phyloP scores from a whole-genome alignment of 257 asterid species.

The Salvia rosmarinus region DNA sequence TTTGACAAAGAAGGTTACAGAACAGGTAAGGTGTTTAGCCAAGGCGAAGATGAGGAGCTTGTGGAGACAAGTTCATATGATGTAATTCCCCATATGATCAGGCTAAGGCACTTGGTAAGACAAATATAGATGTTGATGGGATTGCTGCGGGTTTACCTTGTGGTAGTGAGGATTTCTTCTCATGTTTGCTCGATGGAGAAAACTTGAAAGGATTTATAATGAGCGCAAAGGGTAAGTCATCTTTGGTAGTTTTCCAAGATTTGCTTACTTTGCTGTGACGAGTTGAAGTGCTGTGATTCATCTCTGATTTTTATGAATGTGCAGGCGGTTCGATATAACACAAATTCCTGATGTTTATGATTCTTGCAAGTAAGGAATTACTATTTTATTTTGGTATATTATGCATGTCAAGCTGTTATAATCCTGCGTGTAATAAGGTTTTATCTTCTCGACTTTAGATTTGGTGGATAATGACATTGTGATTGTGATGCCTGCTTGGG shows the following conservation, averaged over 20 bases:
- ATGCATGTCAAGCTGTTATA: neutral
- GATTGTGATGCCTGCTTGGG: conserved; percentile 25
- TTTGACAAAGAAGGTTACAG: conserved; percentile 87
- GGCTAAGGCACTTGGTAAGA: conserved; percentile 98
- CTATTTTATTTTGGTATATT: neutral
- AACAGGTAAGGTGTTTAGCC: conserved; percentile 85
- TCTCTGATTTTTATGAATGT: neutral
- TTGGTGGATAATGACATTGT: conserved; percentile 14
- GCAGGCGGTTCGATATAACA: conserved; percentile 94
- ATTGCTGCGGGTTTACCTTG: conserved; percentile 99
- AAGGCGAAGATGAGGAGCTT: conserved; percentile 90
- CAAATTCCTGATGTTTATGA: conserved; percentile 99
- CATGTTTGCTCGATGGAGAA: conserved; percentile 99
- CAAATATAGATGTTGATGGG: conserved; percentile 93
- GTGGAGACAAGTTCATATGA: conserved; percentile 74
- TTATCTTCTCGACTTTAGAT: conserved; percentile 10
- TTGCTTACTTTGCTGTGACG: conserved; percentile 28
- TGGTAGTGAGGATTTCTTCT: conserved; percentile 98
- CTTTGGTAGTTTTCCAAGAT: conserved; percentile 8
- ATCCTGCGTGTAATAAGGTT: neutral
- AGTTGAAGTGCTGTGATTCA: neutral
- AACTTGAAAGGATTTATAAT: conserved; percentile 89
- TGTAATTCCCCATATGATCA: conserved; percentile 93
- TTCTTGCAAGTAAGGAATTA: conserved; percentile 90
- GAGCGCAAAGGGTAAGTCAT: conserved; percentile 82